phyloP scores from a whole-genome alignment of 2,329 filamentous ascomycete genomes.

The Cylindrodendrum hubeiense region DNA sequence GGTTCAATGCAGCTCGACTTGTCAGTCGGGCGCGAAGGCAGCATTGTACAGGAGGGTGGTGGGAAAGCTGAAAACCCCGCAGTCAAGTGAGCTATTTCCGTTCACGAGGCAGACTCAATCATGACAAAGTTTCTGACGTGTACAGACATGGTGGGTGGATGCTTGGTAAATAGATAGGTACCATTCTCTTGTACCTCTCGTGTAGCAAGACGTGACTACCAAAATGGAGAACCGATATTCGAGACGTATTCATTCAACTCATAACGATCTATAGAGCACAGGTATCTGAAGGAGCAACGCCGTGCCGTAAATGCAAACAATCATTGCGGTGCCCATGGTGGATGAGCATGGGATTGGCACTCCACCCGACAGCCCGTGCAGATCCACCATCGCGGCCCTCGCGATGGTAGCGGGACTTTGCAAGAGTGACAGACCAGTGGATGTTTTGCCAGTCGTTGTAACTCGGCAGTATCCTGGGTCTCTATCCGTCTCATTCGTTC shows the following conservation, averaged over 20 bases:
- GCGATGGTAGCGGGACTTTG: constrained; percentile 1
- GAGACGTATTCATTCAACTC: too few relatives aligned
- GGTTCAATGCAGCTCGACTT: constrained; percentile 27
- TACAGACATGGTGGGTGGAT: neutral
- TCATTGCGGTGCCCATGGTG: neutral
- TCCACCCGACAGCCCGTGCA: neutral
- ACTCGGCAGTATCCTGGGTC: constrained; percentile 1
- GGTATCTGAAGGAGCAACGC: neutral
- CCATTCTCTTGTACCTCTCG: too few relatives aligned
- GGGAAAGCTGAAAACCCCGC: constrained; percentile 29
- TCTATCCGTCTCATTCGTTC: neutral
- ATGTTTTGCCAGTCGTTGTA: constrained; percentile 10
- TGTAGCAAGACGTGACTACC: too few relatives aligned
- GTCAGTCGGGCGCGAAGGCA: constrained; percentile 24
- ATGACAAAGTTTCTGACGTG: constrained; percentile 10
- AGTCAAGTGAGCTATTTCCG: constrained; percentile 20
- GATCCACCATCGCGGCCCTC: constrained; percentile 12
- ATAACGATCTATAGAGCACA: too few relatives aligned
- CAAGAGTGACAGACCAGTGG: constrained; percentile 5
- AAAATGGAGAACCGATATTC: too few relatives aligned
- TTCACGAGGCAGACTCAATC: constrained; percentile 18
- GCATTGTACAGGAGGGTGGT: constrained; percentile 16
- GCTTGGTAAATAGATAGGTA: too few relatives aligned
- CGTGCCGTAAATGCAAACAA: neutral
- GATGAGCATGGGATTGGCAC: constrained; percentile 5